phyloP scores from a whole-genome alignment of 2,329 filamentous ascomycete genomes.

The Cladophialophora bantiana region DNA sequence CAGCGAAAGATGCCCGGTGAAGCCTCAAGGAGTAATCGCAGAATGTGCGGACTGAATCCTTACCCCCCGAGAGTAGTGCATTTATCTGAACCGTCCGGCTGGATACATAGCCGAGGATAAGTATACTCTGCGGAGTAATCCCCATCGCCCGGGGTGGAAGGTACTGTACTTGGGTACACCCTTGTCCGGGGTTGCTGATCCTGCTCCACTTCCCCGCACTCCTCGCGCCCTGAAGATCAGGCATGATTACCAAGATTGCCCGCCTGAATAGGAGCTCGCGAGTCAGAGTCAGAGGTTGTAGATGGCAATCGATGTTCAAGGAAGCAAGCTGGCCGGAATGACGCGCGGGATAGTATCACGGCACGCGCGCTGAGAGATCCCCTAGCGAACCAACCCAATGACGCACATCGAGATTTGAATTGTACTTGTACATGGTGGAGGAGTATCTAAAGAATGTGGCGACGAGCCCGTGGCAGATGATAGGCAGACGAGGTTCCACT shows the following conservation, averaged over 20 bases:
- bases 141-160: not conserved
- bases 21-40: not conserved
- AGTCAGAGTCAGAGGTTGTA: not conserved
- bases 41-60: not conserved
- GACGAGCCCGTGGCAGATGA: too few relatives aligned
- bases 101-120: not conserved
- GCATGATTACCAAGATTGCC: not conserved
- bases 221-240: not conserved
- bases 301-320: not conserved
- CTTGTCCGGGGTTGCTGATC: not conserved
- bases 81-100: not conserved
- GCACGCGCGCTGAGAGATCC: too few relatives aligned
- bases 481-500: too few relatives aligned
- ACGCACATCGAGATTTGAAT: too few relatives aligned
- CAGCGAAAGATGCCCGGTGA: not conserved
- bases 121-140: not conserved
- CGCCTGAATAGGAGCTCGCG: not conserved
- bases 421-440: too few relatives aligned
- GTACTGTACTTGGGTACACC: not conserved
- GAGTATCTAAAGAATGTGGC: too few relatives aligned
- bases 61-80: not conserved
- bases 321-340: not conserved
- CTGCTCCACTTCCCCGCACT: slow-evolving; percentile 8
- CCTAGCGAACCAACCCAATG: too few relatives aligned
- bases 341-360: too few relatives aligned